phyloP scores from a whole-genome alignment of 139 green algal species.

The Chlorella sp. region DNA sequence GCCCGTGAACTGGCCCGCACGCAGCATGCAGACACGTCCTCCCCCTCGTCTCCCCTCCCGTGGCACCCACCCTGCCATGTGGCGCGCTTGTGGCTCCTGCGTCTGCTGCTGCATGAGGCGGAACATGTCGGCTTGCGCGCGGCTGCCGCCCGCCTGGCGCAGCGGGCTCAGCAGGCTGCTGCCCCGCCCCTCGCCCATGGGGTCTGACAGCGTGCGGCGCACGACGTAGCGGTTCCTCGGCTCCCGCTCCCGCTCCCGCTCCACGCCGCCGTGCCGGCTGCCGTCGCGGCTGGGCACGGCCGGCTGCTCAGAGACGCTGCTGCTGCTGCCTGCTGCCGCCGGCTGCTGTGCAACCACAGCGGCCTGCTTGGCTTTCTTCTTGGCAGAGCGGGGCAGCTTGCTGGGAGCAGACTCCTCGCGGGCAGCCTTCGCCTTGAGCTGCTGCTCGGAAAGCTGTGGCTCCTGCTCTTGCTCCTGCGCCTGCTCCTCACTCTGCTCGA shows the following conservation, averaged over 20 bases:
- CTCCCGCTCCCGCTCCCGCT: neutral
- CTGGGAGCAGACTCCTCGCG: conserved; percentile 14
- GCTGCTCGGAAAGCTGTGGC: neutral
- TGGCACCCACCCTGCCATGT: neutral
- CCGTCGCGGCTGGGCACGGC: neutral
- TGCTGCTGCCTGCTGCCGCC: neutral
- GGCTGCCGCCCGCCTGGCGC: neutral
- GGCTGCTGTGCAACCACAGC: neutral
- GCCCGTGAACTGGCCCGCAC: neutral
- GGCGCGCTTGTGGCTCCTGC: neutral
- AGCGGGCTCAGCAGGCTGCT: neutral
- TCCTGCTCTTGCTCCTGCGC: neutral
- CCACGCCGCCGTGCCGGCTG: conserved; percentile 1
- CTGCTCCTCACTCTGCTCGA: neutral
- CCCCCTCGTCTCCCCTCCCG: neutral
- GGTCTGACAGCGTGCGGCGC: conserved; percentile 22
- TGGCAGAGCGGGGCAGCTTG: conserved; percentile 22
- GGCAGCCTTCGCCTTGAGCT: neutral
- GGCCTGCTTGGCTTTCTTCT: conserved; percentile 21
- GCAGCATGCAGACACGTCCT: neutral
- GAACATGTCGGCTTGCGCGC: neutral
- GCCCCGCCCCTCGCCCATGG: neutral
- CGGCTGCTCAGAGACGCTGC: neutral
- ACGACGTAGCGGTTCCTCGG: neutral
- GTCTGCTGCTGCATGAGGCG: neutral